Evolutionary conservation across 495 filamentous ascomycete species (phyloP), one percentile per base, ranked within the genome.

Genomic region (Penicillium silybi): DNA sequence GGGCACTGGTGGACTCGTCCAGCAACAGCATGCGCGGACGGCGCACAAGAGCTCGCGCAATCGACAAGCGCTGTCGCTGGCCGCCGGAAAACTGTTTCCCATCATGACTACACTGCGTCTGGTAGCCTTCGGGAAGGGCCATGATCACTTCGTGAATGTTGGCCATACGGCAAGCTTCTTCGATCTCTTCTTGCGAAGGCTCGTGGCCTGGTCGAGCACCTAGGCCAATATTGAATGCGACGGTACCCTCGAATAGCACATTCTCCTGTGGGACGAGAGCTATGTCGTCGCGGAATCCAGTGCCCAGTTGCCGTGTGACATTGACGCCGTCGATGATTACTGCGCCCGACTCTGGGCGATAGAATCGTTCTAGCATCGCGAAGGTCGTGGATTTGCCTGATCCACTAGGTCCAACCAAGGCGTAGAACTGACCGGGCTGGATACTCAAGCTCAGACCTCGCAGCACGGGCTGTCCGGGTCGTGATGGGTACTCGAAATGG

Each of bases 51-150:
- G 87, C 87, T 23, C 89, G 67, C 4, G 89, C 88, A 48, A 93
- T 86, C 6, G 84, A 80, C n/a, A 92, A 66, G 3, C 87, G 76
- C 65, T 92, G 89, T 59, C 81, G 82, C 68, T 93, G 89, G 0
- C 87, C 88, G 9, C 87, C 88, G 0, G 81, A 85, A 42, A 93
- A 75, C 29, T 73, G 22, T 5, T 82, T 71, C 0, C 86, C 85
- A 48, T 83, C 81, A 37, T 75, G 74, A 3, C 83, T 85, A 41
- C 83, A 82, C n/a, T 74, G 65, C 0, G 84, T 87, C 41, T 85
- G 67, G 53, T 88, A 88, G 4, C 81, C 81, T 2, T 85, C 70
- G 0, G 82, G 82, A 29, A 86, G 57, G 1, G 65, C 63, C 48
- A 65, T 58, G 54, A 87, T 79, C 11, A 74, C 74, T 17, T 83